Percentiles rank a stretch among this genome's conserved stretches.
Evolutionary conservation across 2,329 filamentous ascomycete species (phyloP).

Genomic region (Sclerotinia trifoliorum): DNA sequence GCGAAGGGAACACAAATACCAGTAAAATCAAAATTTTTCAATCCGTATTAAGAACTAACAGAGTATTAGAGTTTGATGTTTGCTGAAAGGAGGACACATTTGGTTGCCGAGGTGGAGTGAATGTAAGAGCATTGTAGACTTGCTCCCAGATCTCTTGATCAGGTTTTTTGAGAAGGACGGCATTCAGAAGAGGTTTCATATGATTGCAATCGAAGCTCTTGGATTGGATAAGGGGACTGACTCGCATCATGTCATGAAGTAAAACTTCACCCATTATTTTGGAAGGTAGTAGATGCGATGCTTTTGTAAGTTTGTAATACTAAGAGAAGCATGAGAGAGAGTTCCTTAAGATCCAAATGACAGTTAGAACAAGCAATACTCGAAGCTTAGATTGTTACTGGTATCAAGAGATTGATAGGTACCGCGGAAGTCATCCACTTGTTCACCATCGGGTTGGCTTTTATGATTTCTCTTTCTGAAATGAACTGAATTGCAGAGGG

Average conservation of each 20-base stretch:
- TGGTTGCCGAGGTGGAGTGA: constrained; percentile 23
- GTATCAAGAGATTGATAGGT: background rate
- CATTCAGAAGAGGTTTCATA: constrained; percentile 27
- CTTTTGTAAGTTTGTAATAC: background rate
- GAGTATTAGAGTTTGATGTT: too few relatives aligned
- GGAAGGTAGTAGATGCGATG: constrained; percentile 26
- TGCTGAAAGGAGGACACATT: constrained; percentile 12
- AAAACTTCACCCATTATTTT: constrained; percentile 20
- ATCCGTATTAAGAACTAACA: too few relatives aligned
- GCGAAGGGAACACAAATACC: too few relatives aligned
- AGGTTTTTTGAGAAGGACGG: constrained; percentile 27
- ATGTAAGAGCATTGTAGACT: constrained; percentile 22
- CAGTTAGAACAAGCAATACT: background rate
- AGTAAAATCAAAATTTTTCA: too few relatives aligned
- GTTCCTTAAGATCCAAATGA: background rate
- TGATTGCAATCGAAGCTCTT: constrained; percentile 19
- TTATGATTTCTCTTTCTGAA: too few relatives aligned
- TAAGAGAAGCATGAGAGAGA: background rate
- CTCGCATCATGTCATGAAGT: background rate
- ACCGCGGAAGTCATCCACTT: too few relatives aligned
- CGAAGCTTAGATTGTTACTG: background rate
- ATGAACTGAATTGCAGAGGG: too few relatives aligned
- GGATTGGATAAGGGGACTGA: background rate
- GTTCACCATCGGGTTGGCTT: too few relatives aligned
- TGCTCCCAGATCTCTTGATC: constrained; percentile 27